phyloP scores from a whole-genome alignment of 1,284 basidiomycete genomes.

The Phaffia rhodozyma region DNA sequence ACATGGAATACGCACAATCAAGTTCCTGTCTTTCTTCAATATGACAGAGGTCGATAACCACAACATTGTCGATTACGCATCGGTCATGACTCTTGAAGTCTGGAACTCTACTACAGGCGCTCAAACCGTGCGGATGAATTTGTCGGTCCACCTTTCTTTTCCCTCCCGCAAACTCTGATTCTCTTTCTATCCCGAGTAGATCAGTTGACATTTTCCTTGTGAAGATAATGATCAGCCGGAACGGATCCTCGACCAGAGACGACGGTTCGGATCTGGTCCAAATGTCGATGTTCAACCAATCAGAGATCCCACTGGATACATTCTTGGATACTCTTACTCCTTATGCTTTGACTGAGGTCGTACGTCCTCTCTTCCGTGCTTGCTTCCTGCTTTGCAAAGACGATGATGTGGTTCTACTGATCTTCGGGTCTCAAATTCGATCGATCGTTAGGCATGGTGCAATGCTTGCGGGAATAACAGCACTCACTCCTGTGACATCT shows the following conservation, averaged over 20 bases:
- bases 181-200: background rate
- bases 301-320: slow-evolving; percentile 52
- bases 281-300: slow-evolving; percentile 32
- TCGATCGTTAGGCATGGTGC: background rate
- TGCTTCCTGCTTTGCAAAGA: background rate
- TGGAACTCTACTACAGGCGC: slow-evolving; percentile 39
- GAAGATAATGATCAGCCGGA: slow-evolving; percentile 40
- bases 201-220: background rate
- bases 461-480: background rate
- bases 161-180: background rate
- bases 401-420: background rate
- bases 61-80: slow-evolving; percentile 52
- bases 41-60: slow-evolving; percentile 56
- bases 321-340: slow-evolving; percentile 61
- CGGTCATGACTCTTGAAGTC: slow-evolving; percentile 65
- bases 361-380: slow-evolving; percentile 23
- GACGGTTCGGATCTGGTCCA: slow-evolving; percentile 23
- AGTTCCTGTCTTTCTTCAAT: slow-evolving; percentile 70
- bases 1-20: background rate
- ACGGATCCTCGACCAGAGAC: slow-evolving; percentile 49
- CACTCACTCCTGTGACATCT: background rate
- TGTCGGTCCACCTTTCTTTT: slow-evolving; percentile 28
- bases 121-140: slow-evolving; percentile 53
- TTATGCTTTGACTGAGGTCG: slow-evolving; percentile 30
- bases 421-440: slow-evolving; percentile 5